These are phyloP conservation scores for Blastomyces percursus DNA, from an alignment of 2,329 filamentous ascomycete species.

Conservation along the genomic window DNA sequence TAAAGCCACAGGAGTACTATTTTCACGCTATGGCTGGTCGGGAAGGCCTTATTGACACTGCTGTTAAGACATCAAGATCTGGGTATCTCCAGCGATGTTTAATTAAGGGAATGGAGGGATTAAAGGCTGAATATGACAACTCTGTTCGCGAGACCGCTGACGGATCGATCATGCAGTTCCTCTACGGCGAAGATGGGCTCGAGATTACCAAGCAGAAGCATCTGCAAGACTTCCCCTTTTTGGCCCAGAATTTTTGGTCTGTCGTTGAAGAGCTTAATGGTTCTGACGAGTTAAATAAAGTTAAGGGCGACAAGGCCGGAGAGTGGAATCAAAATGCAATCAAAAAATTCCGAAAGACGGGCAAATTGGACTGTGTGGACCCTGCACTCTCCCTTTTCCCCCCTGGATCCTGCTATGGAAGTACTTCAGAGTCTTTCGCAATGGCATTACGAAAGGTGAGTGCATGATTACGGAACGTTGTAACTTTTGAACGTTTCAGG, in stretches of 20 bases:
- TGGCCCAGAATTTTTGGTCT: conserved; percentile 74
- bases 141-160: conserved; percentile 82
- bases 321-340: conserved; percentile 55
- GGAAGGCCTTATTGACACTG: conserved; percentile 97
- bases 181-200: conserved; percentile 93
- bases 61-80: conserved; percentile 94
- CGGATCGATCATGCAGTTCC: conserved; percentile 83
- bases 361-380: conserved; percentile 57
- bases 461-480: not conserved
- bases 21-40: conserved; percentile 99
- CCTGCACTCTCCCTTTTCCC: conserved; percentile 63
- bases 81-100: conserved; percentile 94
- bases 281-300: conserved; percentile 41
- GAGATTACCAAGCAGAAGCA: conserved; percentile 93
- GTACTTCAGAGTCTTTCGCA: conserved; percentile 81
- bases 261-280: conserved; percentile 67
- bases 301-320: conserved; percentile 56
- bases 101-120: conserved; percentile 96
- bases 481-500: not conserved
- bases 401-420: conserved; percentile 63
- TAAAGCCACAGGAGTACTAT: conserved; percentile 94
- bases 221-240: conserved; percentile 78
- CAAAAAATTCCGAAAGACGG: conserved; percentile 69
- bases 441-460: conserved; percentile 51
- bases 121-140: conserved; percentile 84